Evolutionary conservation across 164 flowering plant genomes (phyloP).

Genomic region (Piper longum): DNA sequence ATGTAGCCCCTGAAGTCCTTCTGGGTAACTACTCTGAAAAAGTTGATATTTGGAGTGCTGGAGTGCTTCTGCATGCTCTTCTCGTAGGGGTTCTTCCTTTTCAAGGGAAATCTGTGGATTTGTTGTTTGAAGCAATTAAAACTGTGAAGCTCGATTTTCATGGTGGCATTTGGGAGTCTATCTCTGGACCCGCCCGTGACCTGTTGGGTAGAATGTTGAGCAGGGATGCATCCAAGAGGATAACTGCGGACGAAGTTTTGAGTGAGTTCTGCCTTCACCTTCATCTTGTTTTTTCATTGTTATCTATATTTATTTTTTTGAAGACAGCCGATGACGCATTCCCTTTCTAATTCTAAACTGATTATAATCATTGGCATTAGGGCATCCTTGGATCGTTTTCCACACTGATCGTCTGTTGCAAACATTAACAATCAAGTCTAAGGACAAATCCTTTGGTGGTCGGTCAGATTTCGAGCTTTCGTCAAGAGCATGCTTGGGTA

Average conservation of each 20-base stretch:
- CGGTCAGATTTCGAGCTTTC: constrained; percentile 7
- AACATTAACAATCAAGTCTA: constrained; percentile 40
- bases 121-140: constrained; percentile 83
- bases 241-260: constrained; percentile 81
- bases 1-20: constrained; percentile 94
- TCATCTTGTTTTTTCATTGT: background rate
- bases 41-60: constrained; percentile 96
- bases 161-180: constrained; percentile 59
- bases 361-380: constrained; percentile 9
- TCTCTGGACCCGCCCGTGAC: constrained; percentile 84
- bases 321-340: no score
- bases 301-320: background rate
- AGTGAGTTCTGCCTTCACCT: constrained; percentile 30
- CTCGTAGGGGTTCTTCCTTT: constrained; percentile 76
- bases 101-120: constrained; percentile 66
- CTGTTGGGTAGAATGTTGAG: constrained; percentile 67
- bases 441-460: constrained; percentile 21
- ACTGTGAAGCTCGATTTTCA: constrained; percentile 57
- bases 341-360: no score
- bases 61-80: constrained; percentile 83
- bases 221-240: constrained; percentile 64
- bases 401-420: constrained; percentile 57
- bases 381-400: constrained; percentile 82
- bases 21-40: constrained; percentile 75
- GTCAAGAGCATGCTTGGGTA: constrained; percentile 5